phyloP scores from a whole-genome alignment of 2,329 filamentous ascomycete species.

The Aureobasidium subglaciale region DNA sequence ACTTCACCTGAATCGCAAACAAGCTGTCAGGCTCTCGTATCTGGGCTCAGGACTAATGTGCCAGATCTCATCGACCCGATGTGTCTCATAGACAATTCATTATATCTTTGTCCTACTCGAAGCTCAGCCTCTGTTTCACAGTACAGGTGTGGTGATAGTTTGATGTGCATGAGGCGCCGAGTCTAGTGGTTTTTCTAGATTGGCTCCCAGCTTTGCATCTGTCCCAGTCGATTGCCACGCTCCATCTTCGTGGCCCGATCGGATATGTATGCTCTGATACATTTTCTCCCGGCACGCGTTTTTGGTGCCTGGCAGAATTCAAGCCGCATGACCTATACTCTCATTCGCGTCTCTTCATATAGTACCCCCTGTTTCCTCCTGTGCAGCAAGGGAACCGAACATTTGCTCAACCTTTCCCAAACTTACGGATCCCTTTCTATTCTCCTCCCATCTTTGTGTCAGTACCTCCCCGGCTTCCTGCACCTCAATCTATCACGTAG shows the following conservation, averaged over 20 bases:
- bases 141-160: slow-evolving; percentile 14
- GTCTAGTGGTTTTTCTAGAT: slow-evolving; percentile 16
- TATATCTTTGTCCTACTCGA: slow-evolving; percentile 10
- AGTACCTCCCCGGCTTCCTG: slow-evolving; percentile 12
- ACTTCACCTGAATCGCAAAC: background rate
- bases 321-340: slow-evolving; percentile 14
- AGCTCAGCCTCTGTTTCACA: slow-evolving; percentile 16
- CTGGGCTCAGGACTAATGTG: background rate
- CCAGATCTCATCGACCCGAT: background rate
- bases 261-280: slow-evolving; percentile 17
- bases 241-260: slow-evolving; percentile 15
- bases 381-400: slow-evolving; percentile 27
- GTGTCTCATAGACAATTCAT: slow-evolving; percentile 3
- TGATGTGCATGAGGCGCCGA: slow-evolving; percentile 18
- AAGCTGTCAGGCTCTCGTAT: background rate
- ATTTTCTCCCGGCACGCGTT: slow-evolving; percentile 30
- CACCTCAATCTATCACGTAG: slow-evolving; percentile 14
- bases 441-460: slow-evolving; percentile 9
- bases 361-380: slow-evolving; percentile 14
- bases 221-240: slow-evolving; percentile 14
- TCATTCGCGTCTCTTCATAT: slow-evolving; percentile 13
- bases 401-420: slow-evolving; percentile 13
- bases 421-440: slow-evolving; percentile 13
- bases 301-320: slow-evolving; percentile 32
- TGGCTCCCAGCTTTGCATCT: slow-evolving; percentile 9